Conservation (phyloP, 352 stramenopile genomes). For the Pythium oligandrum region DNA sequence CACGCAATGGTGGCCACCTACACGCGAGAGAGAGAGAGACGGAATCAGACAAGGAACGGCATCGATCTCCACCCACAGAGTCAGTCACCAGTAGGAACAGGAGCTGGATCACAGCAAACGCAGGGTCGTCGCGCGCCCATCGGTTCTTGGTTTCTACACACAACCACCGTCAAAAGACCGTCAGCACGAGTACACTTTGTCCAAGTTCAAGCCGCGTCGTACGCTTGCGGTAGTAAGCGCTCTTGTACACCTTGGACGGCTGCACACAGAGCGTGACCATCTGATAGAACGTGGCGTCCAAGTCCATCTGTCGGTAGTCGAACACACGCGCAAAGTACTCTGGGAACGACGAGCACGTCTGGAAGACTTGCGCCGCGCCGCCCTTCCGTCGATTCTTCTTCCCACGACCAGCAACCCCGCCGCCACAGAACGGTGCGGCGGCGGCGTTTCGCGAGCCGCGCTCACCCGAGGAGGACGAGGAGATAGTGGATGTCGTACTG, state of each 20-base stretch:
- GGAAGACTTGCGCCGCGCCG: constrained; percentile 47
- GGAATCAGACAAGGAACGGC: background rate
- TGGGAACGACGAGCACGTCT: constrained; percentile 64
- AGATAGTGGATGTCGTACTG: constrained; percentile 1
- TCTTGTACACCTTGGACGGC: constrained; percentile 86
- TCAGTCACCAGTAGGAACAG: constrained; percentile 79
- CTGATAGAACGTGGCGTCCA: constrained; percentile 86
- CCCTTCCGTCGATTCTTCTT: constrained; percentile 15
- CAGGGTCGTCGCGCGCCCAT: constrained; percentile 96
- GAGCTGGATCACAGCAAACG: constrained; percentile 95
- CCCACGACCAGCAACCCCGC: constrained; percentile 2
- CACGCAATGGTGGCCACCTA: constrained; percentile 63
- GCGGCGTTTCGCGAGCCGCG: constrained; percentile 7
- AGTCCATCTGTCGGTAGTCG: constrained; percentile 86
- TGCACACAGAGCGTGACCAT: constrained; percentile 86
- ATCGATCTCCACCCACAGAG: background rate
- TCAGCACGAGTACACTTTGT: background rate
- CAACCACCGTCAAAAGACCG: background rate
- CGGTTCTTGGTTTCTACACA: constrained; percentile 95
- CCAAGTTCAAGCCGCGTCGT: background rate
- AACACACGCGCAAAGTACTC: constrained; percentile 81
- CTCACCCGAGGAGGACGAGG: constrained; percentile 3
- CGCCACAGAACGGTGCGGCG: constrained; percentile 5
- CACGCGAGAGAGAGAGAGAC: background rate
- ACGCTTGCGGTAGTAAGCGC: constrained; percentile 79